Evolutionary conservation across 139 green algal genomes (phyloP), one percentile per base, ranked within the genome.

Genomic region (Raphidocelis subcapitata): DNA sequence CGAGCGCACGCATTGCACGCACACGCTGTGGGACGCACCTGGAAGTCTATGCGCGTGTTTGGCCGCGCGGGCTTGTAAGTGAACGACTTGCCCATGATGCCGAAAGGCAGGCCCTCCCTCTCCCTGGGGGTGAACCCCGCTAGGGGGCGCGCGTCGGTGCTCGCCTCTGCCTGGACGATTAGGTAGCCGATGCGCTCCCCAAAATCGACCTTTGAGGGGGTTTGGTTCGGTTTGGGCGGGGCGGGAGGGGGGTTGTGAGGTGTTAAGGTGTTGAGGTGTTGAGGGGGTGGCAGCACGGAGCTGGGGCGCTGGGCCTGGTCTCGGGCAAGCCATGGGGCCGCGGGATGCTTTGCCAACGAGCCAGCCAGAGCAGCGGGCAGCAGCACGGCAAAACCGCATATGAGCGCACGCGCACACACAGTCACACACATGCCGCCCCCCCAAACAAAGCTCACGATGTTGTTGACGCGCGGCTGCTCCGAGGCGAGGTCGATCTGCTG

Each of bases 381-480:
- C n/a, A n/a, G n/a, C n/a, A n/a, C n/a, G n/a, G n/a, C n/a, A n/a
- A n/a, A n/a, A n/a, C n/a, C n/a, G n/a, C n/a, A n/a, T n/a, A n/a
- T n/a, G n/a, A n/a, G n/a, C n/a, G n/a, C n/a, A n/a, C n/a, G n/a
- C n/a, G n/a, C n/a, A n/a, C n/a, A n/a, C n/a, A n/a, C n/a, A n/a
- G n/a, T n/a, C n/a, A n/a, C n/a, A n/a, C n/a, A n/a, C n/a, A n/a
- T n/a, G n/a, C n/a, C n/a, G n/a, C n/a, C n/a, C n/a, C n/a, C 69
- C 24, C 44, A 49, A 14, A 90, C 92, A 86, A 97, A 96, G 54
- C 93, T 85, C 0, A 97, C 92, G 16, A 94, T 79, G 66, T 97
- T 96, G 81, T 85, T 88, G 16, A 96, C 88, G 1, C 86, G 70
- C 1, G 83, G 37, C 18, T 65, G 41, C 3, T 65, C 62, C 24